phyloP scores from a whole-genome alignment of 805 yeast genomes.

The Babjeviella inositovora region DNA sequence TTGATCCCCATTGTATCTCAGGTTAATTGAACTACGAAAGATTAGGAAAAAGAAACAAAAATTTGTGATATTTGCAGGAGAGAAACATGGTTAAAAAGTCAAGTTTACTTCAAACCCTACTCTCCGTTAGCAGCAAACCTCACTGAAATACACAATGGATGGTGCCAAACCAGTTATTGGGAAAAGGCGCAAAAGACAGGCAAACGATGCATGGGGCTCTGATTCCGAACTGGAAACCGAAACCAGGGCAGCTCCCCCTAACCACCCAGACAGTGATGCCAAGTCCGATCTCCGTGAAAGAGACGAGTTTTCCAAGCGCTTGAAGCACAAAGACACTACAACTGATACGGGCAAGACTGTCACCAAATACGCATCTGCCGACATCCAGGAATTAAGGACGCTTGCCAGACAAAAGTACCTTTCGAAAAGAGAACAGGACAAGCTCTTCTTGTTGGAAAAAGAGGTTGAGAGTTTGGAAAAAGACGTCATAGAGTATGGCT shows the following conservation, averaged over 20 bases:
- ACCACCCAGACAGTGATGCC: conserved; percentile 4
- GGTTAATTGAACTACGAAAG: too few relatives aligned
- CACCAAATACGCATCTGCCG: neutral
- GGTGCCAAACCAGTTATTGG: too few relatives aligned
- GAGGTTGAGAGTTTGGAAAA: conserved; percentile 33
- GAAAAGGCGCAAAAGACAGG: conserved; percentile 6
- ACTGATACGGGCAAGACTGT: conserved; percentile 1
- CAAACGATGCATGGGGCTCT: conserved; percentile 1
- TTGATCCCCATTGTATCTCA: too few relatives aligned
- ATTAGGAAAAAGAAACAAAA: too few relatives aligned
- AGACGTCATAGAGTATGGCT: conserved; percentile 32
- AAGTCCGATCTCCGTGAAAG: conserved; percentile 9
- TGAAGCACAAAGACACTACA: conserved; percentile 5
- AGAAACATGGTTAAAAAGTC: too few relatives aligned
- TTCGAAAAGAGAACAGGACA: conserved; percentile 28
- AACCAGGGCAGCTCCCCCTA: too few relatives aligned
- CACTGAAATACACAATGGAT: too few relatives aligned
- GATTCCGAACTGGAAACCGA: neutral
- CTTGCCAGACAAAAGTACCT: conserved; percentile 32
- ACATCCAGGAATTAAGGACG: conserved; percentile 14
- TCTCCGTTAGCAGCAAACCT: too few relatives aligned
- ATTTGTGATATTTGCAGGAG: too few relatives aligned
- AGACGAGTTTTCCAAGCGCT: conserved; percentile 11
- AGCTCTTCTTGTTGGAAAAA: conserved; percentile 19
- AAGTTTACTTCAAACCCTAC: too few relatives aligned